A percentile compares a stretch with the other conserved stretches of the same genome.
Evolutionary conservation across 768 basidiomycete genomes (phyloP).

Genomic region (Gelatoporia subvermispora): DNA sequence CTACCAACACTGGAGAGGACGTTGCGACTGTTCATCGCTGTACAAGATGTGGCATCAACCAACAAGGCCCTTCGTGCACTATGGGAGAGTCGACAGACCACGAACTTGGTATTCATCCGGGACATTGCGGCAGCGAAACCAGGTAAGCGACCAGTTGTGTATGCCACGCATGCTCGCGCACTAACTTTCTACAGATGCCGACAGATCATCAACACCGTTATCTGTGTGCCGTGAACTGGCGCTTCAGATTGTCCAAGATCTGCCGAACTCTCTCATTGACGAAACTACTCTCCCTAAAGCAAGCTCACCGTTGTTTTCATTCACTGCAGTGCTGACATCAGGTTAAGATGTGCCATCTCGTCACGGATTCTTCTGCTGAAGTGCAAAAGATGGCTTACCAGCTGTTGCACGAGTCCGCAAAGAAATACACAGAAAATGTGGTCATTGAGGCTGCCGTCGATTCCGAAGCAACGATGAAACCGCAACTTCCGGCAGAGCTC

Average conservation of each 20-base stretch:
- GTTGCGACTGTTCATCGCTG: constrained; percentile 55
- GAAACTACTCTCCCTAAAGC: constrained; percentile 64
- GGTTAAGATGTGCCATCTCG: constrained; percentile 71
- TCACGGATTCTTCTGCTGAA: constrained; percentile 55
- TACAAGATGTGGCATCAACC: constrained; percentile 65
- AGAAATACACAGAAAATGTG: constrained; percentile 72
- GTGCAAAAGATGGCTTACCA: constrained; percentile 79
- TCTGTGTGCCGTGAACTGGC: constrained; percentile 64
- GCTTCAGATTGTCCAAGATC: constrained; percentile 60
- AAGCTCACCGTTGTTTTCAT: constrained; percentile 6
- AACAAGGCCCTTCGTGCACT: constrained; percentile 69
- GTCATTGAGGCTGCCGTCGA: constrained; percentile 88
- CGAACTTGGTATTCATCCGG: constrained; percentile 53
- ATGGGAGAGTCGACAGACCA: constrained; percentile 57
- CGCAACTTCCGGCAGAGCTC: constrained; percentile 63
- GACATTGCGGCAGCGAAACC: constrained; percentile 50
- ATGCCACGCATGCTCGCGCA: background rate
- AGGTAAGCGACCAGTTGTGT: constrained; percentile 36
- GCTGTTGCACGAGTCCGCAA: constrained; percentile 64
- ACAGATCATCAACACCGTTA: constrained; percentile 46
- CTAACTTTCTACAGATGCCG: constrained; percentile 10
- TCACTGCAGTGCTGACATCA: background rate
- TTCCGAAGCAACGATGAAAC: constrained; percentile 46
- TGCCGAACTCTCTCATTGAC: constrained; percentile 59
- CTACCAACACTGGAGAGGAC: constrained; percentile 67